Evolutionary conservation across 768 basidiomycete species (phyloP).

Genomic region (Ramaria sp.): DNA sequence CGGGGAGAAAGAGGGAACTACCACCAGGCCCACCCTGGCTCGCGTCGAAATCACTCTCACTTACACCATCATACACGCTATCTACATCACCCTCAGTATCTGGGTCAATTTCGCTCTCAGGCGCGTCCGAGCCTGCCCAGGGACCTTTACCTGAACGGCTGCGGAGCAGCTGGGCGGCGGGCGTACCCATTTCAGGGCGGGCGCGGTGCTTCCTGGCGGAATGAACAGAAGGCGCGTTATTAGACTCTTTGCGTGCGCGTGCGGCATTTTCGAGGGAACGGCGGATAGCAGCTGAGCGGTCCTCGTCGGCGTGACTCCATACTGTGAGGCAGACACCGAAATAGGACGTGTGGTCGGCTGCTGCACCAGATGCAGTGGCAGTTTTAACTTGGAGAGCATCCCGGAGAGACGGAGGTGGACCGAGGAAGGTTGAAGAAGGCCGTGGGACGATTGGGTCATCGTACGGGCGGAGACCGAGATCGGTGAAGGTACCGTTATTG

Average conservation of each 20-base stretch:
- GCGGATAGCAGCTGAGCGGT: slow-evolving; percentile 76
- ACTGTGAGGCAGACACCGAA: slow-evolving; percentile 90
- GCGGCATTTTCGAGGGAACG: slow-evolving; percentile 70
- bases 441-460: slow-evolving; percentile 67
- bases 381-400: slow-evolving; percentile 22
- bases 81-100: slow-evolving; percentile 65
- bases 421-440: slow-evolving; percentile 72
- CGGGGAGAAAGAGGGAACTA: slow-evolving; percentile 80
- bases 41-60: slow-evolving; percentile 81
- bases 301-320: slow-evolving; percentile 91
- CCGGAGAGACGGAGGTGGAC: slow-evolving; percentile 51
- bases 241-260: slow-evolving; percentile 54
- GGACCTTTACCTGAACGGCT: slow-evolving; percentile 36
- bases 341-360: slow-evolving; percentile 37
- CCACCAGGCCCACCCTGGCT: slow-evolving; percentile 72
- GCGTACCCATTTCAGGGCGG: slow-evolving; percentile 19
- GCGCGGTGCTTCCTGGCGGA: slow-evolving; percentile 39
- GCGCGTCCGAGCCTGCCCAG: slow-evolving; percentile 49
- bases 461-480: slow-evolving; percentile 61
- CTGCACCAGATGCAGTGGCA: slow-evolving; percentile 11
- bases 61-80: slow-evolving; percentile 47
- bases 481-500: slow-evolving; percentile 20
- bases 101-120: slow-evolving; percentile 33
- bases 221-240: slow-evolving; percentile 63
- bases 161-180: slow-evolving; percentile 40